Base-by-base conservation (phyloP, 2,329 filamentous ascomycete species). In the Arthrobotrys iridis region DNA sequence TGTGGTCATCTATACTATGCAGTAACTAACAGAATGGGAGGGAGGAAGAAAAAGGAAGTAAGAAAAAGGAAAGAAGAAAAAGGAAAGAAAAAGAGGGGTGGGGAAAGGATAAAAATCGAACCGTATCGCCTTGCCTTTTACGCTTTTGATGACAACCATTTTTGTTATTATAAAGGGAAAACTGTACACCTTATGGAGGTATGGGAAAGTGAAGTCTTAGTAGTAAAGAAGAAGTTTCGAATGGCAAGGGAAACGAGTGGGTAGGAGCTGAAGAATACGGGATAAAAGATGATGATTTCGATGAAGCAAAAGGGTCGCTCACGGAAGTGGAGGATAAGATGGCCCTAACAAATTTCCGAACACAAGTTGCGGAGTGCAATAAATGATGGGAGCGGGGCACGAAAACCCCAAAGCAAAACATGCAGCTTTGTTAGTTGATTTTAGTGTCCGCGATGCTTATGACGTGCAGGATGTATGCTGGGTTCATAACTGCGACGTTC, bases 71-170 rank as follows among this genome's bases (percentile, higher is more conserved):
- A 46, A 22, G 4, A 8, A 22, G 33, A 41, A 24, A 35, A 41
- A 6, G 15, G 26, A 3, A 20, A 24, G 33, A 37, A 2, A 28
- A 30, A 33, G 24, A 28, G 46, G 37, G 15, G 26, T 6, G 28
- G 11, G 3, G 52, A 58, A 55, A 59, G 3, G 8, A 24, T 22
- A 62, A n/a, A 50, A 64, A 64, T 30, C 46, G 45, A 37, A 40
- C 30, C 30, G 35, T 52, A 30, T 64, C 45, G 45, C 45, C 60
- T 26, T 30, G 22, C 24, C 24, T 4, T 33, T 59, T 35, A 64
- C n/a, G n/a, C 60, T 64, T 64, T 64, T 52, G 22, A 55, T 11
- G 20, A 41, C 43, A 26, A 33, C 43, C 43, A 18, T 33, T 52
- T 52, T 52, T 30, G 8, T 18, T 37, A 35, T 35, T 10, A 55